Percentiles rank a stretch among this genome's conserved stretches.
Evolutionary conservation across 768 basidiomycete species (phyloP).

Genomic region (Boletus eberwhitei): DNA sequence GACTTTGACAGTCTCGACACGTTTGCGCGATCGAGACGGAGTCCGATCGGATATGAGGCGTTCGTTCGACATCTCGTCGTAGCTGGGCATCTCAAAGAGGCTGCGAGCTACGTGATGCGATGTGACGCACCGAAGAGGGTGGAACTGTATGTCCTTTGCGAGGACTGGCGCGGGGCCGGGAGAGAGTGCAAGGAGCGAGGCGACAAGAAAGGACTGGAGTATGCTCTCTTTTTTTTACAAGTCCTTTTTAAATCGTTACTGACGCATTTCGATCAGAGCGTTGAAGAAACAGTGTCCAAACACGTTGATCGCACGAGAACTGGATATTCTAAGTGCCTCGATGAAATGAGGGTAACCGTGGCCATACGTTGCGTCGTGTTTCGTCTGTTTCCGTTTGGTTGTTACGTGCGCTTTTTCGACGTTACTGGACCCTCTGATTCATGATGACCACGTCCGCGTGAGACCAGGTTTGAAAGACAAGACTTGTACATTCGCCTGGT

Average conservation of each 20-base stretch:
- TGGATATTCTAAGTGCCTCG: constrained; percentile 58
- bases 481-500: neutral
- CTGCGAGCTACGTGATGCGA: constrained; percentile 68
- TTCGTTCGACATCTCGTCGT: constrained; percentile 79
- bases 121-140: constrained; percentile 83
- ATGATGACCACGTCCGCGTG: neutral
- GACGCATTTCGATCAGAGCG: constrained; percentile 44
- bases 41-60: constrained; percentile 93
- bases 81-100: constrained; percentile 74
- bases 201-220: constrained; percentile 85
- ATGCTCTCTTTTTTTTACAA: constrained; percentile 32
- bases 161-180: constrained; percentile 87
- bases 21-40: constrained; percentile 84
- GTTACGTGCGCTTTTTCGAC: neutral
- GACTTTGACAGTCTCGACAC: constrained; percentile 86
- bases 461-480: neutral
- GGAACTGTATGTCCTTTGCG: constrained; percentile 86
- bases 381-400: neutral
- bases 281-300: constrained; percentile 75
- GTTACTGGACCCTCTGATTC: neutral
- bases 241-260: neutral
- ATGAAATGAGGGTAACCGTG: constrained; percentile 54
- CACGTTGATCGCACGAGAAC: constrained; percentile 72
- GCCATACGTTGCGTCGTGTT: too few species aligned
- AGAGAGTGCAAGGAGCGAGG: constrained; percentile 87